Evolutionary conservation across 2,329 filamentous ascomycete genomes (phyloP).

Genomic region (Penicillium polonicum): DNA sequence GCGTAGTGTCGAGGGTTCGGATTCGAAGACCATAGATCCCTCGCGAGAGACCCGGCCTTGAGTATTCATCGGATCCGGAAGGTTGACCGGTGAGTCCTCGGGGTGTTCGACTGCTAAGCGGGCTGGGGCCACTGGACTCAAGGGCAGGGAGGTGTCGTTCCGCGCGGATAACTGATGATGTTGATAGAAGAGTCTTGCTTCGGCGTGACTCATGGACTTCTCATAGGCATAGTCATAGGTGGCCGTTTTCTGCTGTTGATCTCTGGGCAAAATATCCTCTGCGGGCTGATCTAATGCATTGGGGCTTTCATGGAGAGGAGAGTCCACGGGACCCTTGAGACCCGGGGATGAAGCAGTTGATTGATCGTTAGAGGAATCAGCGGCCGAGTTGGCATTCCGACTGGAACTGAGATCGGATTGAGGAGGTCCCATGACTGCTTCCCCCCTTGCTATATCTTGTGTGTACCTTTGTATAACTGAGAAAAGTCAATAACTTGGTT

Average conservation of each 20-base stretch:
- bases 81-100: conserved; percentile 5
- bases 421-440: conserved; percentile 23
- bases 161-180: conserved; percentile 68
- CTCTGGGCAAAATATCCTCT: conserved; percentile 38
- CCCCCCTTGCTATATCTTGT: conserved; percentile 1
- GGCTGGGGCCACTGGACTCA: conserved; percentile 32
- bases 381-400: conserved; percentile 22
- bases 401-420: conserved; percentile 18
- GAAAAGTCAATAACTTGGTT: not conserved
- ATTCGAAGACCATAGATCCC: conserved; percentile 13
- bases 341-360: conserved; percentile 5
- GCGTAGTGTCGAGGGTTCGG: conserved; percentile 10
- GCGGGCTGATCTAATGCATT: conserved; percentile 10
- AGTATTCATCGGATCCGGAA: not conserved
- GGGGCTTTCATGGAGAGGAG: conserved; percentile 12
- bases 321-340: conserved; percentile 10
- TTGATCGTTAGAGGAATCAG: conserved; percentile 11
- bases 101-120: conserved; percentile 15
- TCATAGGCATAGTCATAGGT: conserved; percentile 93
- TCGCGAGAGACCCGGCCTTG: conserved; percentile 3
- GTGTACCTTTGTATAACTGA: not conserved
- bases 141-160: conserved; percentile 37
- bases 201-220: conserved; percentile 88
- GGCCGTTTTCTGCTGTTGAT: conserved; percentile 66
- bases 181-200: conserved; percentile 96